These are phyloP conservation scores for Picea sitchensis DNA, from an alignment of 75 land plant species.

Conservation along the genomic window DNA sequence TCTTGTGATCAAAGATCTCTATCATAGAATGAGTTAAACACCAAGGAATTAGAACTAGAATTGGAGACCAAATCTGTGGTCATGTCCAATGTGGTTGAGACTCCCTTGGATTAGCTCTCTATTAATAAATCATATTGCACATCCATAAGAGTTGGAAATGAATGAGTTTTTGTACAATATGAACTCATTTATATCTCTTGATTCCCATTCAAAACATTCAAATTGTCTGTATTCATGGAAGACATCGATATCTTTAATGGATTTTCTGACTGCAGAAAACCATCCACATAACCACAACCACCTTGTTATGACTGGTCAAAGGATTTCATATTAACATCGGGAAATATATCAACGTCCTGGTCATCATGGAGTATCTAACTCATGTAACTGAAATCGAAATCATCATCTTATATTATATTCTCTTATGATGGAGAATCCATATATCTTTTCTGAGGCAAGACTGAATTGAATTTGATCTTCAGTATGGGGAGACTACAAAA, in stretches of 20 bases:
- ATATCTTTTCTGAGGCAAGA: background rate
- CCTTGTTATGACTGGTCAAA: background rate
- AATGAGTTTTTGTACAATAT: conserved; percentile 4
- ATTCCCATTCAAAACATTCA: background rate
- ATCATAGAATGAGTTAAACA: background rate
- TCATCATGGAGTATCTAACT: background rate
- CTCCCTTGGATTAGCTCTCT: background rate
- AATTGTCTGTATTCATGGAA: background rate
- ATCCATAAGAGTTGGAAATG: conserved; percentile 54
- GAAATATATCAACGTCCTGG: background rate
- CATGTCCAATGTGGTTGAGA: background rate
- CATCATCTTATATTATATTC: background rate
- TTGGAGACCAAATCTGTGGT: background rate
- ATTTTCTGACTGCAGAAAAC: background rate
- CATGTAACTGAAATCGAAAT: background rate
- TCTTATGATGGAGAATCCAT: background rate
- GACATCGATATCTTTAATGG: background rate
- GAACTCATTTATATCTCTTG: background rate
- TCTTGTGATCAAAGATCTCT: background rate
- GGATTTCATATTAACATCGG: background rate
- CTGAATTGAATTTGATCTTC: background rate
- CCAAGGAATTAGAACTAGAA: background rate
- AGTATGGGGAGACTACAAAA: background rate
- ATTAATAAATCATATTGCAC: conserved; percentile 42
- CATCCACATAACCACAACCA: background rate